Evolutionary conservation across 257 asterid species (phyloP), one percentile per base, ranked within the genome.

Genomic region (Primulina tabacum): DNA sequence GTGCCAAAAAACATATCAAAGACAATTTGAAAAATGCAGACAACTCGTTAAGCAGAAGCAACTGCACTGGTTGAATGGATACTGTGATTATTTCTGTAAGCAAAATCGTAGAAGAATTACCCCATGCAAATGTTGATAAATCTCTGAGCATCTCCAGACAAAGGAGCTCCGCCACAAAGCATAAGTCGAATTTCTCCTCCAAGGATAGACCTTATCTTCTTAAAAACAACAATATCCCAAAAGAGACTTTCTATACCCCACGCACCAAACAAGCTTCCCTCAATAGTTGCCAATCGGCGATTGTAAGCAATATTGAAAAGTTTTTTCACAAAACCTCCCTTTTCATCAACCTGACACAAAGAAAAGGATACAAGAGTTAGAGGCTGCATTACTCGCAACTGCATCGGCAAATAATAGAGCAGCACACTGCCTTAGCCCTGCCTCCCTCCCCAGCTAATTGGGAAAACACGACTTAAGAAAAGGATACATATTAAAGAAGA

Each of bases 131-230:
- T 92, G 84, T 92, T 92, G 87, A 92, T 89, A 68, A 92, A 92
- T 82, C 98, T 79, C 80, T 92, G 98, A 53, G 94, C 78, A 83
- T 92, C 96, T 53, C 93, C 92, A 43, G 98, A 86, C 77, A 92
- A 74, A 83, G 98, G 96, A 81, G 98, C 98, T 78, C 98, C 96
- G n/a, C 98, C 98, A 58, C 96, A 89, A 75, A 92, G 98, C 95
- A 92, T 89, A 76, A 89, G 86, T 52, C 98, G 86, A 68, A 89
- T 89, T 75, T 87, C 82, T 73, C 98, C 96, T 69, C 96, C 98
- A 80, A 92, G 96, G 58, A 89, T 60, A 34, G 92, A 83, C 70
- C 82, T 79, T 78, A 89, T 90, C 83, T 80, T 89, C 68, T 85
- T 83, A 65, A 87, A 92, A 55, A 92, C 72, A 71, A 92, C 66